These are phyloP conservation scores for Euphorbia lathyris DNA, from an alignment of 345 rosid genomes.

Conservation along the genomic window DNA sequence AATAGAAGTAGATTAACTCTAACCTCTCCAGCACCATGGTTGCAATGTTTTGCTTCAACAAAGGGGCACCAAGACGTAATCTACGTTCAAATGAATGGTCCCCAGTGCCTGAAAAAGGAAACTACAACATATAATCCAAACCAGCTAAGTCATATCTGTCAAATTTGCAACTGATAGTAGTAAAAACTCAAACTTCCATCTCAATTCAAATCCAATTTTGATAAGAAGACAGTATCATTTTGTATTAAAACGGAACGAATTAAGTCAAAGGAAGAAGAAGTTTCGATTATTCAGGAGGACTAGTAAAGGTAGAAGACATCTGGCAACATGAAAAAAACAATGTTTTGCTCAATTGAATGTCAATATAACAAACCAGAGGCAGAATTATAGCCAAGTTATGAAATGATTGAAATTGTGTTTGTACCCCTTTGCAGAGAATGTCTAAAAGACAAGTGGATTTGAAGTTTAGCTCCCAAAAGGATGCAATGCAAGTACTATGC, in stretches of 20 bases:
- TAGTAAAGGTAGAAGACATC: background rate
- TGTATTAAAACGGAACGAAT: background rate
- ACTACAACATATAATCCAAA: conserved; percentile 4
- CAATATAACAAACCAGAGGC: background rate
- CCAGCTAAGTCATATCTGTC: background rate
- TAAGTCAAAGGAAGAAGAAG: no score
- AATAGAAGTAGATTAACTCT: conserved; percentile 14
- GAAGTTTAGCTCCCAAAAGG: background rate
- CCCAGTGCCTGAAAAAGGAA: conserved; percentile 72
- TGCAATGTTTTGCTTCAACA: conserved; percentile 83
- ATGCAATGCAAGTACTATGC: background rate
- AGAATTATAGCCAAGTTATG: no score
- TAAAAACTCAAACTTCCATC: background rate
- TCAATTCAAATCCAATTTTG: background rate
- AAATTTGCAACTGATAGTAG: background rate
- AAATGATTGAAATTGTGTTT: background rate
- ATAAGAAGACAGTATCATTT: conserved; percentile 2
- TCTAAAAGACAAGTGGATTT: background rate
- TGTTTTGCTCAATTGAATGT: background rate
- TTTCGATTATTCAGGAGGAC: background rate
- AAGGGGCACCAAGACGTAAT: conserved; percentile 88
- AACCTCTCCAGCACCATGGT: conserved; percentile 99
- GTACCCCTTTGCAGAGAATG: background rate
- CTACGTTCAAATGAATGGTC: conserved; percentile 89
- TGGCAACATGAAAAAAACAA: background rate